A percentile compares a stretch with the other conserved stretches of the same genome.
These are phyloP conservation scores for Metschnikowia hibisci DNA, from an alignment of 805 yeast genomes.

Conservation along the genomic window DNA sequence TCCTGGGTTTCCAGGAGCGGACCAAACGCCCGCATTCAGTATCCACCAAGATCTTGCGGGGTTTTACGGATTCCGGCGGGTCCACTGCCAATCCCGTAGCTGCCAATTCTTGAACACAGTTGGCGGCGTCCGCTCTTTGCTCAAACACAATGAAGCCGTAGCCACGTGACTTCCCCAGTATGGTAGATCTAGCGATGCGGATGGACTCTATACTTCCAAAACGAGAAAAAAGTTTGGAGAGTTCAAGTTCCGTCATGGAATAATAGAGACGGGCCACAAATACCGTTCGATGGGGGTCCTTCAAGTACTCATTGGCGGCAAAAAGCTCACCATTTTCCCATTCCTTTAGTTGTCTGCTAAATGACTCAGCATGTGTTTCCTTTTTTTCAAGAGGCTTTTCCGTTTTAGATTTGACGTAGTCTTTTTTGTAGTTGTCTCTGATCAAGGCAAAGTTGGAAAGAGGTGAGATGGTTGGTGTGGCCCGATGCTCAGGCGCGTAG, in stretches of 20 bases:
- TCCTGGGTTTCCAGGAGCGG: constrained; percentile 65
- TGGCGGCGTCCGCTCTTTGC: constrained; percentile 53
- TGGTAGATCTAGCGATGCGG: constrained; percentile 33
- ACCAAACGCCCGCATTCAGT: constrained; percentile 65
- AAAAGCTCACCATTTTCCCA: constrained; percentile 20
- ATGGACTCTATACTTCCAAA: constrained; percentile 68
- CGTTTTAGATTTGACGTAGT: constrained; percentile 9
- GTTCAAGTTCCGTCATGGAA: constrained; percentile 59
- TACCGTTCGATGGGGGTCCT: constrained; percentile 73
- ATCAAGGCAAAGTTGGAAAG: constrained; percentile 31
- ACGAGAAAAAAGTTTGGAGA: constrained; percentile 55
- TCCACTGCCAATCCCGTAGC: constrained; percentile 31
- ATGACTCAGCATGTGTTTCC: constrained; percentile 10
- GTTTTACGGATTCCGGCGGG: constrained; percentile 35
- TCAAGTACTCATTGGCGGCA: constrained; percentile 13
- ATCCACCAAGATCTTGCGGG: constrained; percentile 61
- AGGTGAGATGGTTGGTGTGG: constrained; percentile 46
- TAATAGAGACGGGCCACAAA: constrained; percentile 74
- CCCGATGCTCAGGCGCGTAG: constrained; percentile 43
- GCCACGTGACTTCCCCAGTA: constrained; percentile 58
- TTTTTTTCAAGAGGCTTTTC: neutral
- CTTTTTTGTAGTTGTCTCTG: constrained; percentile 26
- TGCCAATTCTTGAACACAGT: constrained; percentile 59
- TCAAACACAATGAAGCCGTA: constrained; percentile 80
- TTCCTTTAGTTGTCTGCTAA: constrained; percentile 17